A percentile compares a stretch with the other conserved stretches of the same genome.
phyloP scores from a whole-genome alignment of 306 rosid genomes.

The Sicyos baderoa region DNA sequence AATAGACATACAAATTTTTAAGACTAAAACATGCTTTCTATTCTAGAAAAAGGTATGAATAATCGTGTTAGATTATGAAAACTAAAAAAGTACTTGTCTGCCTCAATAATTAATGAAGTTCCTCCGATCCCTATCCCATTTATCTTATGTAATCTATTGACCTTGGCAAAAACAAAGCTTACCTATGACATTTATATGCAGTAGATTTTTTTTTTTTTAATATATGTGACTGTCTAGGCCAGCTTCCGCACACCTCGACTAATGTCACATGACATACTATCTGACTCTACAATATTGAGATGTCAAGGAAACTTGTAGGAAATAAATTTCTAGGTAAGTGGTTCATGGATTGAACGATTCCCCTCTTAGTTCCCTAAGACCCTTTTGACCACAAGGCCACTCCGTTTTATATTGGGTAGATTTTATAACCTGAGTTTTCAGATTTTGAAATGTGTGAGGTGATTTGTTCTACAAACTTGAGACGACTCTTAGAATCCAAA shows the following conservation, averaged over 20 bases:
- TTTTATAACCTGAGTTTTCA: background rate
- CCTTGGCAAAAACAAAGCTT: background rate
- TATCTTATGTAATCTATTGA: background rate
- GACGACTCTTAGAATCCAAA: background rate
- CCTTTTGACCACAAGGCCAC: too few species aligned
- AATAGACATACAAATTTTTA: background rate
- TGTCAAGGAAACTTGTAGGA: too few species aligned
- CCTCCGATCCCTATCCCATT: background rate
- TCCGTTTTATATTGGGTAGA: background rate
- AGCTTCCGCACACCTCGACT: too few species aligned
- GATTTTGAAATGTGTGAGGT: background rate
- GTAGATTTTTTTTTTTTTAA: too few species aligned
- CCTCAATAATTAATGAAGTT: conserved; percentile 8
- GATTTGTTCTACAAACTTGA: background rate
- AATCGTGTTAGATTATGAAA: background rate
- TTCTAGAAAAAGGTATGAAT: background rate
- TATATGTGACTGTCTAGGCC: too few species aligned
- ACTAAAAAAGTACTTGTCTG: background rate
- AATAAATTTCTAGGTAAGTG: too few species aligned
- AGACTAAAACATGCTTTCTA: background rate
- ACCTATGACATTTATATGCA: background rate
- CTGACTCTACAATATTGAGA: too few species aligned
- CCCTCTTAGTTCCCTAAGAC: too few species aligned
- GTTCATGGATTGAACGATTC: too few species aligned
- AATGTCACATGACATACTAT: too few species aligned